Evolutionary conservation across 179 eudicot genomes (phyloP).

Genomic region (Actinidia arguta): DNA sequence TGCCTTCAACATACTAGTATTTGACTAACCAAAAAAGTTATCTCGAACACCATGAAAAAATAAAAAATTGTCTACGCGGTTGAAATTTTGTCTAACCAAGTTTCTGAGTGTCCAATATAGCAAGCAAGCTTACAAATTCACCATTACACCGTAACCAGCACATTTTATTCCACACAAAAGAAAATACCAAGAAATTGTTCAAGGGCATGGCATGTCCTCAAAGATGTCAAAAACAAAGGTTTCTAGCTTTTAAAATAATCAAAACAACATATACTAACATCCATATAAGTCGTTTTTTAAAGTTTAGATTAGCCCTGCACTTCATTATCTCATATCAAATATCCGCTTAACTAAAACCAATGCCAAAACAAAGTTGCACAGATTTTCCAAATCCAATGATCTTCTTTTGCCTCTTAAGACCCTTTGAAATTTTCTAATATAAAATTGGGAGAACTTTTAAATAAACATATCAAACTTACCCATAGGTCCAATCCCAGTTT

Average conservation of each 20-base stretch:
- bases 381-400: neutral
- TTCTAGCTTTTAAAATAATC: neutral
- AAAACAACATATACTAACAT: neutral
- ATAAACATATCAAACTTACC: conserved; percentile 58
- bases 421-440: neutral
- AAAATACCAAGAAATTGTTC: neutral
- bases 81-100: neutral
- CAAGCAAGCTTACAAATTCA: neutral
- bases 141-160: neutral
- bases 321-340: neutral
- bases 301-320: neutral
- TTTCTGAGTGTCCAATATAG: neutral
- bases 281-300: neutral
- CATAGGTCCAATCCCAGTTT: conserved; percentile 88
- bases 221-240: neutral
- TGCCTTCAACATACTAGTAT: neutral
- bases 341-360: neutral
- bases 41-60: neutral
- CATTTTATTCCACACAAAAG: neutral
- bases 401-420: conserved; percentile 8
- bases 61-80: neutral
- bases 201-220: neutral
- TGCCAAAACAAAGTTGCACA: neutral
- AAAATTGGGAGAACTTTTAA: neutral
- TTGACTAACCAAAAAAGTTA: neutral